Conservation (phyloP, 78 protist genomes). For the Blattamonas nauphoetae region DNA sequence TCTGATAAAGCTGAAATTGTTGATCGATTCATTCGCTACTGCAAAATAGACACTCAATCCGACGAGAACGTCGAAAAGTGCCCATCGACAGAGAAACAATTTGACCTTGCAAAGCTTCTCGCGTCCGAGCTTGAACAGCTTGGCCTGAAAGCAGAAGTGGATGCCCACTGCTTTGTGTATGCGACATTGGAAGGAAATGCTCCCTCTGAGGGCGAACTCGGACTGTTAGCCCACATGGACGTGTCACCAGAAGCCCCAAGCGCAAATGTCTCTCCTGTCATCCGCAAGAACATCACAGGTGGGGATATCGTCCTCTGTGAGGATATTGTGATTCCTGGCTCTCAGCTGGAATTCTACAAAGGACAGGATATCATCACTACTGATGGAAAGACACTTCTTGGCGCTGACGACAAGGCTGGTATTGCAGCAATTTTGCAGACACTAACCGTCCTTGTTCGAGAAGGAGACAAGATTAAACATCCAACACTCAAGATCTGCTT, state of each 20-base stretch:
- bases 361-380: neutral
- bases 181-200: constrained; percentile 11
- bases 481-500: neutral
- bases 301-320: neutral
- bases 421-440: constrained; percentile 7
- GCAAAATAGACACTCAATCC: neutral
- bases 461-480: neutral
- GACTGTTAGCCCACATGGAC: constrained; percentile 18
- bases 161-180: neutral
- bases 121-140: constrained; percentile 15
- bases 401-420: constrained; percentile 27
- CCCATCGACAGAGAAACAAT: constrained; percentile 20
- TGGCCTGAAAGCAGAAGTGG: constrained; percentile 14
- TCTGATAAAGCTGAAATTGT: neutral
- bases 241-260: constrained; percentile 5
- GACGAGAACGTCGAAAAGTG: neutral
- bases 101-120: constrained; percentile 12
- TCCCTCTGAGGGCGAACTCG: neutral
- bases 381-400: constrained; percentile 1
- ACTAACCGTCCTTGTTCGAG: neutral
- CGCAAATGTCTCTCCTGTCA: neutral
- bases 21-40: neutral
- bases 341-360: neutral
- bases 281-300: neutral
- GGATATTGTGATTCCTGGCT: neutral